Evolutionary conservation across 2,329 filamentous ascomycete genomes (phyloP).

Genomic region (Daldinia sp.): DNA sequence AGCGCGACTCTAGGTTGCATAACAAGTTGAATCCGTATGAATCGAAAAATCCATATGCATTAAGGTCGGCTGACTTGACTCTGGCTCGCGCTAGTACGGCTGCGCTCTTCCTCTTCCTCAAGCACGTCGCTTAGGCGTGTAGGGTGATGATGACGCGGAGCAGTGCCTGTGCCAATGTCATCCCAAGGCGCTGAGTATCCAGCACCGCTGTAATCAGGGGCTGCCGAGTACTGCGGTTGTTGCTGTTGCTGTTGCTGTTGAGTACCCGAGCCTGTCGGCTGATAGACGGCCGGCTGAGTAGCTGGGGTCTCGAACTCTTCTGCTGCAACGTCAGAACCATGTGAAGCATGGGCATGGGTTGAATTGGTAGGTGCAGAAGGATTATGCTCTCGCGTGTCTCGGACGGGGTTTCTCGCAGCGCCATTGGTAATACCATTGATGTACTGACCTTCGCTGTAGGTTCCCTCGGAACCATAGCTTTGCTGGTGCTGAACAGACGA

Average conservation of each 20-base stretch:
- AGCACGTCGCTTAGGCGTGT: conserved; percentile 89
- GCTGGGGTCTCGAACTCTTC: conserved; percentile 67
- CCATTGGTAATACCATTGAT: conserved; percentile 59
- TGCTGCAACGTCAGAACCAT: conserved; percentile 60
- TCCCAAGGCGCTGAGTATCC: conserved; percentile 79
- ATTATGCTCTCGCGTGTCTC: conserved; percentile 66
- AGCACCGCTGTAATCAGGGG: conserved; percentile 70
- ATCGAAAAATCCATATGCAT: conserved; percentile 3
- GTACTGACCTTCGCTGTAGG: conserved; percentile 77
- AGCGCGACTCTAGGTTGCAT: background rate
- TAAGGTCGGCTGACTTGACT: conserved; percentile 64
- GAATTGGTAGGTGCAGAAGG: conserved; percentile 51
- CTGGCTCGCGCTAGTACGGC: conserved; percentile 75
- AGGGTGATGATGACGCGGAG: conserved; percentile 84
- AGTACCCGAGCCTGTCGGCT: conserved; percentile 44
- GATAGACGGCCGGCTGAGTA: conserved; percentile 49
- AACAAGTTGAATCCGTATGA: background rate
- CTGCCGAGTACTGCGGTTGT: conserved; percentile 49
- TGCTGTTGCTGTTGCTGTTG: conserved; percentile 45
- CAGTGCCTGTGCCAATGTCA: conserved; percentile 59
- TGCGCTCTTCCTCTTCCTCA: conserved; percentile 84
- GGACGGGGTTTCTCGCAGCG: conserved; percentile 65
- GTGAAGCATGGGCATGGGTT: conserved; percentile 56
- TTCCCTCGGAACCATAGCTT: conserved; percentile 66
- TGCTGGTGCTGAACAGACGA: conserved; percentile 54